These are phyloP conservation scores for Roridomyces roridus DNA, from an alignment of 768 basidiomycete species.

Conservation along the genomic window DNA sequence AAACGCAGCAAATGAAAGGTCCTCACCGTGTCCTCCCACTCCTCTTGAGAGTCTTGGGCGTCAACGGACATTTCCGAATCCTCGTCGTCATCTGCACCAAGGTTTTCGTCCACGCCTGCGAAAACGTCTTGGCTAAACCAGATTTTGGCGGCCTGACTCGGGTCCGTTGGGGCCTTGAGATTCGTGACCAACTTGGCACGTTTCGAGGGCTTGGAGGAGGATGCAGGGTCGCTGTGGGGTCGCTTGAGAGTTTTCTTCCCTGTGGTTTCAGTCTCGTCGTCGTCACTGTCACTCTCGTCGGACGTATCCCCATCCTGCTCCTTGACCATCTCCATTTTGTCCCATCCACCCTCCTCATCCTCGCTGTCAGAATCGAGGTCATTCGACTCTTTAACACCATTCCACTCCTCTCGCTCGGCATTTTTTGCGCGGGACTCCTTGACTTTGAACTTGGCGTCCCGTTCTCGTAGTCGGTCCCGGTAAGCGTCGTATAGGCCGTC, in stretches of 20 bases:
- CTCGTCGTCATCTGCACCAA: conserved; percentile 37
- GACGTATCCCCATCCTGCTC: conserved; percentile 49
- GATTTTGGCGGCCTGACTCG: conserved; percentile 70
- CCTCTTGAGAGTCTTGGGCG: conserved; percentile 32
- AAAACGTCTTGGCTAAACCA: conserved; percentile 98
- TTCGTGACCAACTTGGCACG: conserved; percentile 58
- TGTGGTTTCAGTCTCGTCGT: conserved; percentile 35
- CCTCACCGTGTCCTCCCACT: conserved; percentile 28
- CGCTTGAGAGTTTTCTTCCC: conserved; percentile 45
- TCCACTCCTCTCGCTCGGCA: conserved; percentile 82
- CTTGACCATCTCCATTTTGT: conserved; percentile 65
- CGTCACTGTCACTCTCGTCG: conserved; percentile 54
- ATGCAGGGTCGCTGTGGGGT: conserved; percentile 40
- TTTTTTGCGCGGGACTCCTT: conserved; percentile 78
- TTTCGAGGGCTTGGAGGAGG: conserved; percentile 45
- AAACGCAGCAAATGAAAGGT: not conserved
- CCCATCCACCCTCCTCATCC: conserved; percentile 72
- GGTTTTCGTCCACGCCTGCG: conserved; percentile 56
- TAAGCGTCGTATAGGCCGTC: conserved; percentile 91
- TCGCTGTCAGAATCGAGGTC: conserved; percentile 51
- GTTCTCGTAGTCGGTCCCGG: conserved; percentile 76
- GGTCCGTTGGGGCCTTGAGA: conserved; percentile 45
- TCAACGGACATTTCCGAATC: conserved; percentile 40
- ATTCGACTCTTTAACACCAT: conserved; percentile 59
- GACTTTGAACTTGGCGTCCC: conserved; percentile 87